phyloP scores from a whole-genome alignment of 1,139 yeast genomes.

The Spathaspora sp. region DNA sequence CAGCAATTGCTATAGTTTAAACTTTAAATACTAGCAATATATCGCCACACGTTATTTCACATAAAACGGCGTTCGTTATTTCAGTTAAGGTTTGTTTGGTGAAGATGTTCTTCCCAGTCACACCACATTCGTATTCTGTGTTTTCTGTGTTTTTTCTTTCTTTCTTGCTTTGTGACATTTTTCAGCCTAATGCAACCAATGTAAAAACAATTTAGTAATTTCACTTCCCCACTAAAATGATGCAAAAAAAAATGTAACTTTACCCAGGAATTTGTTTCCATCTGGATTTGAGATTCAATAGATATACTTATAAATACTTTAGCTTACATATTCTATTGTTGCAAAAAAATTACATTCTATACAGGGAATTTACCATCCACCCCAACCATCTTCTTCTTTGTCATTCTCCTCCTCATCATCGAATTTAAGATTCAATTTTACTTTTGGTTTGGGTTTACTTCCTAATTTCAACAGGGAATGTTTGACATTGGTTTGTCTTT shows the following conservation, averaged over 20 bases:
- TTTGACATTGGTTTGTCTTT: constrained; percentile 14
- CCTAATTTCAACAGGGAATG: constrained; percentile 23
- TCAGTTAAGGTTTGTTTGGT: too few relatives aligned
- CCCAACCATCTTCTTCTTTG: constrained; percentile 52
- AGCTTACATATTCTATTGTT: neutral
- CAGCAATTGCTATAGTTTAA: neutral
- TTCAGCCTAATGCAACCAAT: neutral
- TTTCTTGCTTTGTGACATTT: neutral
- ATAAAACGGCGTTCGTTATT: too few relatives aligned
- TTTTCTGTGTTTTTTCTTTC: too few relatives aligned
- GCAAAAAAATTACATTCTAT: neutral
- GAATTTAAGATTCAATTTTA: constrained; percentile 37
- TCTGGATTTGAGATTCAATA: too few relatives aligned
- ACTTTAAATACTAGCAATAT: too few relatives aligned
- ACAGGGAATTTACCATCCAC: constrained; percentile 21
- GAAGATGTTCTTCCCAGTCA: neutral
- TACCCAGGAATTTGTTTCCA: too few relatives aligned
- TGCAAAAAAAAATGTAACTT: too few relatives aligned
- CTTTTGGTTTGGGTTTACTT: constrained; percentile 24
- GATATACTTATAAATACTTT: too few relatives aligned
- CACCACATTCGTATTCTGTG: neutral
- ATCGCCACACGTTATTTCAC: too few relatives aligned
- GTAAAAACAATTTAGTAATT: neutral
- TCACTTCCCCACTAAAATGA: too few relatives aligned
- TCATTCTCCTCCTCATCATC: constrained; percentile 42